phyloP scores from a whole-genome alignment of 441 rosid species.

The Capsella rubella region DNA sequence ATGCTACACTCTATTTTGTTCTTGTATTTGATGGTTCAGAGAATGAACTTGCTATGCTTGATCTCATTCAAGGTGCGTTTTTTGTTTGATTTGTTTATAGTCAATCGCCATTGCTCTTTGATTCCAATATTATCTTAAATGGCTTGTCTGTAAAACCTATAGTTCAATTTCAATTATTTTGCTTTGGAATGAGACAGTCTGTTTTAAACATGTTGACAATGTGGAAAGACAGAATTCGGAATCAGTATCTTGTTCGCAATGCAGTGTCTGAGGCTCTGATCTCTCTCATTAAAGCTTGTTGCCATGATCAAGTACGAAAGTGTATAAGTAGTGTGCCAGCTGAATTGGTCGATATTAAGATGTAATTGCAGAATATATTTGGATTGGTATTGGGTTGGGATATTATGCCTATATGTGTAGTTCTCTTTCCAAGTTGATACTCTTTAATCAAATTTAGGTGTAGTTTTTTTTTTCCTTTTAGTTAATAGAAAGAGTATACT shows the following conservation, averaged over 20 bases:
- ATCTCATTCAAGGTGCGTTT: constrained; percentile 82
- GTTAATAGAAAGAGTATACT: background rate
- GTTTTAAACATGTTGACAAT: background rate
- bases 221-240: constrained; percentile 6
- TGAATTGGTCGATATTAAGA: background rate
- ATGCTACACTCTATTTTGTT: constrained; percentile 89
- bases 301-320: background rate
- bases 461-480: background rate
- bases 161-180: background rate
- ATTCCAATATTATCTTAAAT: background rate
- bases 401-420: no score
- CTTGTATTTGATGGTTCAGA: constrained; percentile 85
- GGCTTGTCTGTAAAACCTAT: background rate
- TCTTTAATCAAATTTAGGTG: background rate
- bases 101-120: background rate
- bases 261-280: background rate
- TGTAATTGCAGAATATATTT: background rate
- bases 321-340: background rate
- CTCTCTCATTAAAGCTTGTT: constrained; percentile 6
- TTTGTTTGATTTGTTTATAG: background rate
- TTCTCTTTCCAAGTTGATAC: background rate
- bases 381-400: constrained; percentile 18
- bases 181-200: background rate
- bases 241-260: background rate
- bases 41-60: constrained; percentile 97